Evolutionary conservation across 2,329 filamentous ascomycete genomes (phyloP), one percentile per base, ranked within the genome.

Genomic region (Fusarium goolgardi): DNA sequence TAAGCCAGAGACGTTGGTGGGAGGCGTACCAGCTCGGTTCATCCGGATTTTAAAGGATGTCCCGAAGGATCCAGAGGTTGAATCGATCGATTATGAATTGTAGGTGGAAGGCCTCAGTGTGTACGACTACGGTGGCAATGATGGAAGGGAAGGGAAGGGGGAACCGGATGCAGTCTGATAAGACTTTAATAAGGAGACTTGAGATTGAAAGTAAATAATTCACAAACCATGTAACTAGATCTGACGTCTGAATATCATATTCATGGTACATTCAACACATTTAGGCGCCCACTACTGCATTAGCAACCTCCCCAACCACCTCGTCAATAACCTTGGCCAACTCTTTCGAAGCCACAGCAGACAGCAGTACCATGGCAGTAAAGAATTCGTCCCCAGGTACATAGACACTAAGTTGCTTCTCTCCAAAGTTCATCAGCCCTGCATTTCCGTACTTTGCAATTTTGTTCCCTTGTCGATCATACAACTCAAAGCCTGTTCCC

Each of bases 351-450:
- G 63, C 43, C 1, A 70, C 27, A 10, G 62, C 67, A 4, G 74
- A 70, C 2, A 76, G 13, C 7, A 75, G 18, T 5, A 75, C 54
- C 9, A 71, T 58, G 2, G 71, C 65, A 7, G 57, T n/a, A 6
- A 73, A 70, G 35, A 65, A 69, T 5, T 70, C 69, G 18, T 74
- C 74, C 18, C 71, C 70, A 3, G 45, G 58, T 0, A 70, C 70
- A 37, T 68, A 71, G 2, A 74, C 39, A 27, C 59, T 51, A 15
- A 74, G 29, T 15, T 65, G 57, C 59, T 71, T 75, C 35, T 73
- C 67, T n/a, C 56, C 55, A 23, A 59, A 37, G 4, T 18, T 46
- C 16, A 13, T 37, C 6, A 65, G 18, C 2, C 67, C 55, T 2
- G 60, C 65, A 8, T 60, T 69, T 7, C 72, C 66, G n/a, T 70